Percentiles rank a stretch among this genome's conserved stretches.
Evolutionary conservation across 2,329 filamentous ascomycete genomes (phyloP).

Genomic region (Spiromastix sp.): DNA sequence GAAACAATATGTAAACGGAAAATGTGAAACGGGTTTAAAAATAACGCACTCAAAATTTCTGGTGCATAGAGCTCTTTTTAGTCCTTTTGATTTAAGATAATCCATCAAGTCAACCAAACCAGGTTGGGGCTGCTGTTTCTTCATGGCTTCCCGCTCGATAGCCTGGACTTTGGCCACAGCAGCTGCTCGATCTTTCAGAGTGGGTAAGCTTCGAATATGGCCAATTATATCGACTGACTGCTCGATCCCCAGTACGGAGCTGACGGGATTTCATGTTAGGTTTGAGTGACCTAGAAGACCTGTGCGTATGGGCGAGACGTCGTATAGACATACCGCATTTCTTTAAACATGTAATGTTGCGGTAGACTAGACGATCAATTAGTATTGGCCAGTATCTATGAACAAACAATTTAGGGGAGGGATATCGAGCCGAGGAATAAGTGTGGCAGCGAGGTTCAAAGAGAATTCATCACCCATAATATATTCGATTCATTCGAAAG

Average conservation of each 20-base stretch:
- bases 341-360: conserved; percentile 88
- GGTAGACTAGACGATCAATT: conserved; percentile 68
- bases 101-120: conserved; percentile 70
- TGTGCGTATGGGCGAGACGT: too few relatives aligned
- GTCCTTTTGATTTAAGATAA: conserved; percentile 57
- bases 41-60: conserved; percentile 68
- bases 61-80: conserved; percentile 82
- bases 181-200: conserved; percentile 43
- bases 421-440: too few relatives aligned
- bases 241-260: conserved; percentile 57
- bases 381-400: too few relatives aligned
- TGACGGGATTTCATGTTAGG: conserved; percentile 11
- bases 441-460: too few relatives aligned
- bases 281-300: not conserved
- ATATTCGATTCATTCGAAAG: too few relatives aligned
- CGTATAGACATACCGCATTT: conserved; percentile 58
- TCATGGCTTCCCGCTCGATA: conserved; percentile 77
- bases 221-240: conserved; percentile 74
- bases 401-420: too few relatives aligned
- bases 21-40: too few relatives aligned
- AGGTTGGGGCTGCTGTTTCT: conserved; percentile 66
- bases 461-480: too few relatives aligned
- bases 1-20: too few relatives aligned
- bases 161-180: conserved; percentile 65
- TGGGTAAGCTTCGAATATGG: conserved; percentile 68